phyloP scores from a whole-genome alignment of 1,139 yeast genomes.

The Meyerozyma sp. region DNA sequence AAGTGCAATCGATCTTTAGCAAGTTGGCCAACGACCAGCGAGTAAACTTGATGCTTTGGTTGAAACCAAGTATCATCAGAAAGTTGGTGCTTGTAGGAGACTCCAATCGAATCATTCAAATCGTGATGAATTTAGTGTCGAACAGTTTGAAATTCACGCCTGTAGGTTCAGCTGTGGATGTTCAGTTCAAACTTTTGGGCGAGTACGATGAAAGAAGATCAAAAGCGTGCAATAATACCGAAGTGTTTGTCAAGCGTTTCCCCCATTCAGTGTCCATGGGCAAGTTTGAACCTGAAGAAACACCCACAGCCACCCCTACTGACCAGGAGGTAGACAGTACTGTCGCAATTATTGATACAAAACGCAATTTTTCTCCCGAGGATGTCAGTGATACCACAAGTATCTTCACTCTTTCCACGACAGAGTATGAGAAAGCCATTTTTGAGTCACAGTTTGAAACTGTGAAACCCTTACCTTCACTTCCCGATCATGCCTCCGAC shows the following conservation, averaged over 20 bases:
- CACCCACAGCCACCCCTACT: not conserved
- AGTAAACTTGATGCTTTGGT: constrained; percentile 53
- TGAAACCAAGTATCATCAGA: constrained; percentile 58
- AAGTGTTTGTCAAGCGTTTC: constrained; percentile 20
- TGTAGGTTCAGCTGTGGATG: constrained; percentile 73
- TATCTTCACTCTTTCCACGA: constrained; percentile 42
- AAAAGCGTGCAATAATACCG: constrained; percentile 22
- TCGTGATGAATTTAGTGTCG: constrained; percentile 81
- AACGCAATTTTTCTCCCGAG: not conserved
- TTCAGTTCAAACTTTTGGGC: constrained; percentile 60
- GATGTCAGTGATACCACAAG: constrained; percentile 25
- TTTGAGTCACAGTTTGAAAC: constrained; percentile 46
- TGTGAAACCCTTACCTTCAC: constrained; percentile 25
- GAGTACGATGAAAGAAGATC: constrained; percentile 55
- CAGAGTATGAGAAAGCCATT: constrained; percentile 50
- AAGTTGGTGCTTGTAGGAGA: constrained; percentile 75
- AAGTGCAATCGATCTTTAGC: constrained; percentile 80
- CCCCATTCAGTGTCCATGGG: not conserved
- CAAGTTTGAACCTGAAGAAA: not conserved
- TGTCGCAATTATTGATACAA: not conserved
- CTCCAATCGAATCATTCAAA: constrained; percentile 79
- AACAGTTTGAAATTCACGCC: constrained; percentile 89
- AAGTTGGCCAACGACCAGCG: constrained; percentile 77
- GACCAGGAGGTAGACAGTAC: not conserved
- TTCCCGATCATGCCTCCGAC: constrained; percentile 7